Evolutionary conservation across 768 basidiomycete species (phyloP).

Genomic region (Tricholoma bakamatsutake): DNA sequence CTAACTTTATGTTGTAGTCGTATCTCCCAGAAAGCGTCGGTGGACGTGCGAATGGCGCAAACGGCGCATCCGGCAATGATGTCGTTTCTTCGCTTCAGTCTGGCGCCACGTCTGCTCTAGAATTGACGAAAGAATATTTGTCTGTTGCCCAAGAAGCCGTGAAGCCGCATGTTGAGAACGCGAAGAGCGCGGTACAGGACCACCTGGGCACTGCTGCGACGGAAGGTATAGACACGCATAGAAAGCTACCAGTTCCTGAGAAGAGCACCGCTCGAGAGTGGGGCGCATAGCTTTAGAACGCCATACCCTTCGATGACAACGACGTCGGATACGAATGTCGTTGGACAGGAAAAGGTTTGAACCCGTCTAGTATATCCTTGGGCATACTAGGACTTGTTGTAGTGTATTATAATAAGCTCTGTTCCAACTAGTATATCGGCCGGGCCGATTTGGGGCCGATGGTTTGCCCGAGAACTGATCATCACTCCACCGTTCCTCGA

Average conservation of each 20-base stretch:
- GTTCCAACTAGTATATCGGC: not conserved
- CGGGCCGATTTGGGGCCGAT: too few species aligned
- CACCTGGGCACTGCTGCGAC: conserved; percentile 17
- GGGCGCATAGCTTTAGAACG: conserved; percentile 24
- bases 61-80: conserved; percentile 8
- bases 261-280: conserved; percentile 35
- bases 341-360: conserved; percentile 17
- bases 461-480: not conserved
- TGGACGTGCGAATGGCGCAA: conserved; percentile 14
- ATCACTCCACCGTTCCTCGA: not conserved
- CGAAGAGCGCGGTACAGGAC: conserved; percentile 29
- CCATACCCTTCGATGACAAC: conserved; percentile 24
- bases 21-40: conserved; percentile 24
- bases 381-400: not conserved
- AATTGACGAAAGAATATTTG: conserved; percentile 20
- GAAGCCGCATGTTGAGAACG: conserved; percentile 36
- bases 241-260: conserved; percentile 12
- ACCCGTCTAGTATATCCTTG: too few species aligned
- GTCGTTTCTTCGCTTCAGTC: conserved; percentile 28
- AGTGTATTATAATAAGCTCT: not conserved
- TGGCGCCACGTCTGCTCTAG: conserved; percentile 23
- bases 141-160: conserved; percentile 26
- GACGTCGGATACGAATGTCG: conserved; percentile 13
- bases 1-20: conserved; percentile 8
- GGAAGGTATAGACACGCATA: conserved; percentile 5